phyloP scores from a whole-genome alignment of 441 rosid species.

The Pelargonium australe region DNA sequence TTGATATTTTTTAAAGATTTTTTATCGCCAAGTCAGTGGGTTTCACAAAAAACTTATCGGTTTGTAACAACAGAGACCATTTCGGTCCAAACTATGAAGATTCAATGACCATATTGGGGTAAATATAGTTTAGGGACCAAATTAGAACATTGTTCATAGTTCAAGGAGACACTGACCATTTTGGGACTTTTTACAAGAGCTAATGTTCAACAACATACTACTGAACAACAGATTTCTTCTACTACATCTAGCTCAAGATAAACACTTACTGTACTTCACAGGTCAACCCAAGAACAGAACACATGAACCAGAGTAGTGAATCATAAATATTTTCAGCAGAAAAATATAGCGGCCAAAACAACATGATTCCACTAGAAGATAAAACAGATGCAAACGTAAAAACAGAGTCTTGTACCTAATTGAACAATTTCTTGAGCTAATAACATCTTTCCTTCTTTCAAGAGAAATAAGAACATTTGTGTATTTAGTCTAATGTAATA shows the following conservation, averaged over 20 bases:
- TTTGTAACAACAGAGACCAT: no score
- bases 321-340: neutral
- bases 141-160: no score
- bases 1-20: no score
- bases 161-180: no score
- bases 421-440: neutral
- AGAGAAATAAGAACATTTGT: slow-evolving; percentile 1
- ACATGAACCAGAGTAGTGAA: neutral
- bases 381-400: neutral
- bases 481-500: slow-evolving; percentile 1
- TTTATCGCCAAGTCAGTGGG: no score
- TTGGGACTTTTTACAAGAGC: no score
- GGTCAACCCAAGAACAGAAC: slow-evolving; percentile 1
- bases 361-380: neutral
- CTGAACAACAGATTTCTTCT: neutral
- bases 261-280: neutral
- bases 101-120: no score
- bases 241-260: neutral
- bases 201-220: neutral
- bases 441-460: slow-evolving; percentile 5
- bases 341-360: neutral
- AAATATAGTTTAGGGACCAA: no score
- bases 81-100: no score
- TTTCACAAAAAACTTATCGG: no score
- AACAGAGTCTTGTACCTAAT: neutral